Evolutionary conservation across 177 flowering plant genomes (phyloP), one percentile per base, ranked within the genome.

Genomic region (Vitis hybrid): DNA sequence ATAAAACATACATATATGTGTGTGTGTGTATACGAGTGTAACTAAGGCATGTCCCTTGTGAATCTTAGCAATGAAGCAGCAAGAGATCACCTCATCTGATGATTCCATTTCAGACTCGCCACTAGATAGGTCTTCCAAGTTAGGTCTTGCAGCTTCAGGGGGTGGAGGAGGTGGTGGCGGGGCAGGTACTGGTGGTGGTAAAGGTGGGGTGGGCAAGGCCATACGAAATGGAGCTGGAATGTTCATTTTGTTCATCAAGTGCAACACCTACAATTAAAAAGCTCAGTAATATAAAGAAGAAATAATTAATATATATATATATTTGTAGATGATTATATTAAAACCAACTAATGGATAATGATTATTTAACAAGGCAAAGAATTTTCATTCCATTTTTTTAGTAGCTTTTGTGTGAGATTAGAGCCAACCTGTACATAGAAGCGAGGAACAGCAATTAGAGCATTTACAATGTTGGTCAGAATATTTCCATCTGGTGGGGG

Each of bases 191-290:
- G 91, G 66, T 72, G 91, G 82, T 67, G 95, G 95, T 48, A 96
- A 78, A 60, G 99, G 98, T 64, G 97, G 99, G 65, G 92, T 92
- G 32, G 94, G 98, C 63, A 96, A 77, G 21, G 98, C 97, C 85
- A 86, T 83, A 48, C 95, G 91, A 66, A 93, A 96, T 76, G 98
- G 97, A 74, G 99, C 94, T 57, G 98, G 99, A 80, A 96, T 85
- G 70, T 93, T 96, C 99, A 96, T 93, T 83, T 96, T 96, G 84
- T 96, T 96, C 99, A 96, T 96, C 87, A 93, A 82, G 83, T 96
- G 99, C 83, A 96, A 81, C 54, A 91, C 98, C 99, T 95, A 72
- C 61, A 76, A 67, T 56, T 10, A 11, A 57, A 27, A 35, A 54
- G 32, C 56, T 14, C 17, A 51, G 15, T 24, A 11, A 6, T 11